Evolutionary conservation across 306 rosid genomes (phyloP), one percentile per base, ranked within the genome.

Genomic region (Abrus pulchellus): DNA sequence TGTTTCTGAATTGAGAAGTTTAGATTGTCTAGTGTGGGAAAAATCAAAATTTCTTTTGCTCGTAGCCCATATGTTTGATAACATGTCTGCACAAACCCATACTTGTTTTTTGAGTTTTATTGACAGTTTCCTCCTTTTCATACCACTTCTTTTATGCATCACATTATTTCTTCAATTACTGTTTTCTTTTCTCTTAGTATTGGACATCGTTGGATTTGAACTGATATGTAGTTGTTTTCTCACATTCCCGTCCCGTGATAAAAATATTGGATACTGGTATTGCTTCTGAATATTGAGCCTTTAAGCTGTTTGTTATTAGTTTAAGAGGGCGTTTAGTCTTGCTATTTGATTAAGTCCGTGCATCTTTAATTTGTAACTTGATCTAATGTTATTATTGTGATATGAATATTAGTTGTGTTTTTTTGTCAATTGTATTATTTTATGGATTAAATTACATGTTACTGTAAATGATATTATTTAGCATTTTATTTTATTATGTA

Each of bases 241-340:
- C 11, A 41, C 10, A 32, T 78, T 64, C 11, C 12, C 36, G 29
- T 36, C 10, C 32, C n/a, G 48, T n/a, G 9, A 14, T 34, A 34
- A 13, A 34, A 36, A 44, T 30, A 47, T 53, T 20, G 2, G 7
- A 40, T 77, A 8, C 4, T 10, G 36, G 4, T 32, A 5, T 9
- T 65, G 13, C 48, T 30, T 78, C 40, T 68, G n/a, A 27, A 36
- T 38, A 57, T 2, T 63, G 0, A 32, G 0, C 9, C 69, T 59
- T 12, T 27, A 47, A 69, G 62, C 44, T 69, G 71, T 56, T 69
- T 79, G 52, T 45, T 69, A 44, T 57, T 79, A 38, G 61, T 27
- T 48, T 78, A 54, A 5, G 44, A 53, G 55, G 14, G 55, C 13
- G 2, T 65, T 65, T 8, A 29, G 44, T 53, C 4, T 40, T 52